These are phyloP conservation scores for Petrea volubilis DNA, from an alignment of 257 asterid species.

Conservation along the genomic window DNA sequence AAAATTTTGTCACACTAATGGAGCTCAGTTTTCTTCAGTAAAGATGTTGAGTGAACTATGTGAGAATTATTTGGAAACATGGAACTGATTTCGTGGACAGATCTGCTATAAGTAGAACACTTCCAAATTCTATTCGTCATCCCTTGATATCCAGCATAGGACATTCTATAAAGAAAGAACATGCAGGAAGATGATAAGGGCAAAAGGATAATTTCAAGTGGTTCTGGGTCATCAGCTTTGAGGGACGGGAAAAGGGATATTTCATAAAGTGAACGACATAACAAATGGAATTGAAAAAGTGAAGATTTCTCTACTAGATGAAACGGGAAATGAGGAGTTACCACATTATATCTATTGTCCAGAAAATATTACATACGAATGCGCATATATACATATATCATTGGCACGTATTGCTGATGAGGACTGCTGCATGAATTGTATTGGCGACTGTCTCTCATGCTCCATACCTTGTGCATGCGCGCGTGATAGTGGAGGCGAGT, in stretches of 20 bases:
- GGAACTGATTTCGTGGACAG: constrained; percentile 14
- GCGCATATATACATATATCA: constrained; percentile 55
- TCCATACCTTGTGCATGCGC: constrained; percentile 80
- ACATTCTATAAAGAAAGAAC: neutral
- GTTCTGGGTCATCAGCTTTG: constrained; percentile 21
- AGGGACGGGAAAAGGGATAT: constrained; percentile 17
- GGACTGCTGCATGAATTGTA: constrained; percentile 63
- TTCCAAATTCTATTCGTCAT: neutral
- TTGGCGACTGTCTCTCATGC: constrained; percentile 61
- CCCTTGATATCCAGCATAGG: neutral
- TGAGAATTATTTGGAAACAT: constrained; percentile 25
- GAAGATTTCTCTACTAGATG: constrained; percentile 58
- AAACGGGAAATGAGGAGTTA: constrained; percentile 40
- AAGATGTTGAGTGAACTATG: constrained; percentile 38
- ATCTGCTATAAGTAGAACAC: constrained; percentile 7
- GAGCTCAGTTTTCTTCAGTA: constrained; percentile 27
- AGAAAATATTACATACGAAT: constrained; percentile 45
- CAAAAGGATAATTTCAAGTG: constrained; percentile 13
- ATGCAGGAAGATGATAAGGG: constrained; percentile 10
- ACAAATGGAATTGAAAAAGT: constrained; percentile 60
- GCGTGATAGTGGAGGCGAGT: constrained; percentile 76
- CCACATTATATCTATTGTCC: constrained; percentile 52
- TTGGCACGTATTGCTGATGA: constrained; percentile 74
- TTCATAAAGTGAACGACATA: constrained; percentile 38
- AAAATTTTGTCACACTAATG: neutral